These are phyloP conservation scores for Hypholoma sublateritium DNA, from an alignment of 768 basidiomycete genomes.

Conservation along the genomic window DNA sequence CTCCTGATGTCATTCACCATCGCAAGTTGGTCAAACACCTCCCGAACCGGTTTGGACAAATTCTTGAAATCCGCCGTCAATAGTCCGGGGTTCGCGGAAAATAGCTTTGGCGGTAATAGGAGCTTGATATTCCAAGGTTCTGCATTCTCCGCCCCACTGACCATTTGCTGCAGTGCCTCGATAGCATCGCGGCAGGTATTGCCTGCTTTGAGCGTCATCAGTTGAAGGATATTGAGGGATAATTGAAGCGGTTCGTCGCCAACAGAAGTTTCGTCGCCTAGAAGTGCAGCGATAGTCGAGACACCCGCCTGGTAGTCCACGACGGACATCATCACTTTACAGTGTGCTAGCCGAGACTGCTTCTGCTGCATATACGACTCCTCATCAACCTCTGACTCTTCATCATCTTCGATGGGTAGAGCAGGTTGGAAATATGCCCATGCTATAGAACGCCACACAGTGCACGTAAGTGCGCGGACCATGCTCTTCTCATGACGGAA, in stretches of 20 bases:
- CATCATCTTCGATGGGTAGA: slow-evolving; percentile 31
- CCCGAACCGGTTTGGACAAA: slow-evolving; percentile 46
- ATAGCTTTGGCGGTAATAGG: slow-evolving; percentile 22
- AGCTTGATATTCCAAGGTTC: slow-evolving; percentile 39
- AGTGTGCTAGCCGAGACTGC: slow-evolving; percentile 37
- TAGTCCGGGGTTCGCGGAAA: slow-evolving; percentile 23
- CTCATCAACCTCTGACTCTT: slow-evolving; percentile 13
- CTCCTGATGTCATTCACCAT: slow-evolving; percentile 52
- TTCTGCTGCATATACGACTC: slow-evolving; percentile 6
- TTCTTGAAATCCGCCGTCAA: slow-evolving; percentile 26
- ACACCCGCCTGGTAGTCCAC: slow-evolving; percentile 53
- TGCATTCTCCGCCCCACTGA: slow-evolving; percentile 19
- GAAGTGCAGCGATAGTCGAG: slow-evolving; percentile 52
- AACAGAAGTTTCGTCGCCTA: slow-evolving; percentile 28
- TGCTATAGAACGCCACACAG: slow-evolving; percentile 63
- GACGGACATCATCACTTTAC: slow-evolving; percentile 50
- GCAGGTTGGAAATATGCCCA: slow-evolving; percentile 70
- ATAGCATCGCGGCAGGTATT: slow-evolving; percentile 54
- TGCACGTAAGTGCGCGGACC: slow-evolving; percentile 57
- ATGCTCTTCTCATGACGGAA: slow-evolving; percentile 64
- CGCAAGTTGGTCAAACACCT: slow-evolving; percentile 55
- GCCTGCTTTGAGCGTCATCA: slow-evolving; percentile 58
- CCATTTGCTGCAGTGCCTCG: slow-evolving; percentile 44
- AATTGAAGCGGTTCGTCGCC: slow-evolving; percentile 44
- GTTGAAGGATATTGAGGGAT: slow-evolving; percentile 48